These are phyloP conservation scores for Rhizopus stolonifer DNA, from an alignment of 371 early-diverging fungal species.

Conservation along the genomic window DNA sequence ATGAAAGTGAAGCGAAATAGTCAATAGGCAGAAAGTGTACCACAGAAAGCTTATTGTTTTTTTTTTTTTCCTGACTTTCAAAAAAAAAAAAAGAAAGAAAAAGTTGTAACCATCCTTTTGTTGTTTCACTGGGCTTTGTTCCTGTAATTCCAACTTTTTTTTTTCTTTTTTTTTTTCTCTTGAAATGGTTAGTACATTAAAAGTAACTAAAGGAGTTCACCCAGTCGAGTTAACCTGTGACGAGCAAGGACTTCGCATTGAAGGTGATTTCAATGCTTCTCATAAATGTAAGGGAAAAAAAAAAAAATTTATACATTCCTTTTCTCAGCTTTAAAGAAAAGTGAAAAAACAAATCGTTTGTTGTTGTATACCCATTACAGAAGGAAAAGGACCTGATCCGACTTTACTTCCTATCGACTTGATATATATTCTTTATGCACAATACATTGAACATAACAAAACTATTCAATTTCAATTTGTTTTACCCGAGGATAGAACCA, in stretches of 20 bases:
- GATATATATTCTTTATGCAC: conserved; percentile 28
- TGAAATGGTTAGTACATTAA: conserved; percentile 30
- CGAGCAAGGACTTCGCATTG: conserved; percentile 47
- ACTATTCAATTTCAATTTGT: conserved; percentile 36
- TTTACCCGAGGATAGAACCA: conserved; percentile 36
- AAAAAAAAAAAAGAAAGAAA: no score
- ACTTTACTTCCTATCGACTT: conserved; percentile 41
- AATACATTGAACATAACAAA: conserved; percentile 24
- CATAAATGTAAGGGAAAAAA: conserved; percentile 25
- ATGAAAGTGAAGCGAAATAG: no score
- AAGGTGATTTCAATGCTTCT: conserved; percentile 39
- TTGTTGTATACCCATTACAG: conserved; percentile 28
- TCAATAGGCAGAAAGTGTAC: no score
- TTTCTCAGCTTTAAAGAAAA: neutral
- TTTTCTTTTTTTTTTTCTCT: neutral
- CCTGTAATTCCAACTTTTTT: neutral
- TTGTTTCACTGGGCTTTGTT: neutral
- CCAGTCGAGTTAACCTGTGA: conserved; percentile 39
- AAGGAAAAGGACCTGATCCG: conserved; percentile 30
- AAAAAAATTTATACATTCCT: no score
- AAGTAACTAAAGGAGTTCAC: conserved; percentile 32
- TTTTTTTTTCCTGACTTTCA: no score
- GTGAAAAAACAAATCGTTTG: conserved; percentile 18
- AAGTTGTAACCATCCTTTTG: neutral
- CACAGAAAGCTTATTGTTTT: no score